A percentile compares a stretch with the other conserved stretches of the same genome.
Conservation (phyloP, 345 rosid genomes). For the Moringa oleifera region DNA sequence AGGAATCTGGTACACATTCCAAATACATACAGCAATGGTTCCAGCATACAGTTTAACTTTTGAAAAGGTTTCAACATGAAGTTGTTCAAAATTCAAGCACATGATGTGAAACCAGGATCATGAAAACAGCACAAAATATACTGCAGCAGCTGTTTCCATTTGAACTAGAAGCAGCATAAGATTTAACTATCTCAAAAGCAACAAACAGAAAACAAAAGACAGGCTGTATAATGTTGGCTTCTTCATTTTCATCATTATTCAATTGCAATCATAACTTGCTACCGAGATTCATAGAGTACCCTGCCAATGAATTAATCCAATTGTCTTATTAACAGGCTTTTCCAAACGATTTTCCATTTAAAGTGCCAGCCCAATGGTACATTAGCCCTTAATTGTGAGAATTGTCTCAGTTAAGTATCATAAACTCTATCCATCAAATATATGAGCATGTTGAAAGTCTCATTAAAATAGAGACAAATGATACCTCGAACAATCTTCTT, state of each 20-base stretch:
- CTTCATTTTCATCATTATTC: neutral
- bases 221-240: neutral
- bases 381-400: neutral
- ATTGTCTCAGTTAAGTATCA: neutral
- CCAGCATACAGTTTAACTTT: neutral
- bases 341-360: no score
- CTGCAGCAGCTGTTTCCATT: neutral
- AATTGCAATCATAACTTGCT: neutral
- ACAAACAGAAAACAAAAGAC: neutral
- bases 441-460: neutral
- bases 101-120: neutral
- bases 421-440: neutral
- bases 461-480: neutral
- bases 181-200: neutral
- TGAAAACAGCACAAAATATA: neutral
- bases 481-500: slow-evolving; percentile 56
- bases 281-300: neutral
- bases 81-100: neutral
- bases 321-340: no score
- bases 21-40: no score
- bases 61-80: neutral
- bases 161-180: neutral
- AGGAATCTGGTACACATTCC: no score
- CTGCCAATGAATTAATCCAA: neutral
- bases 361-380: neutral